Conservation (phyloP, 345 rosid genomes). For the Hypericum androsaemum region DNA sequence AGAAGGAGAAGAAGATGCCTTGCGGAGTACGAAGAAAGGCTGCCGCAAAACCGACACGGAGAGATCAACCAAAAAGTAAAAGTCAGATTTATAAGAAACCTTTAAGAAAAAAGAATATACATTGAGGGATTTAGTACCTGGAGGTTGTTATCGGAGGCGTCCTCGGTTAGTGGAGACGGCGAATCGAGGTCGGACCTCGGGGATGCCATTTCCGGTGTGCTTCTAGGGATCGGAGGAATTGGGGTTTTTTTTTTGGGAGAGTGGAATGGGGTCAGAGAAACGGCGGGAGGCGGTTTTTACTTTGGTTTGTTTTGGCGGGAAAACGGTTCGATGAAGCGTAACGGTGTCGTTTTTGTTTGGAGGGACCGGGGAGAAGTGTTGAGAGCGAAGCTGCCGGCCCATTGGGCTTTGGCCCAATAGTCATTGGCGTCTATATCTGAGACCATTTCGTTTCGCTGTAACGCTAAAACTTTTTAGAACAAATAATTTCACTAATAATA, state of each 20-base stretch:
- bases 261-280: constrained; percentile 3
- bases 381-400: too few relatives aligned
- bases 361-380: too few relatives aligned
- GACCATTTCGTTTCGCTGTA: too few relatives aligned
- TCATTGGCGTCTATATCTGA: too few relatives aligned
- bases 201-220: constrained; percentile 26
- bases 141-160: constrained; percentile 33
- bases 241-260: constrained; percentile 13
- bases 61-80: neutral
- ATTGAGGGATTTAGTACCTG: constrained; percentile 26
- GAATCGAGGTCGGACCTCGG: constrained; percentile 25
- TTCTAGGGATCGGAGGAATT: neutral
- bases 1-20: constrained; percentile 21
- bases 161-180: constrained; percentile 18
- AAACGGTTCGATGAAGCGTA: too few relatives aligned
- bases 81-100: neutral
- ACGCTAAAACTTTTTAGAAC: too few relatives aligned
- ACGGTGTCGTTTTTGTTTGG: too few relatives aligned
- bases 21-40: constrained; percentile 59
- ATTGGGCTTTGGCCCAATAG: too few relatives aligned
- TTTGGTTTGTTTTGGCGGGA: constrained; percentile 40
- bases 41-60: constrained; percentile 10
- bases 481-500: too few relatives aligned
- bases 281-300: constrained; percentile 1
- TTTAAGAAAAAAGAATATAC: constrained; percentile 1